These are phyloP conservation scores for Lodderomyces margitis DNA, from an alignment of 1,139 yeast species.

Conservation along the genomic window DNA sequence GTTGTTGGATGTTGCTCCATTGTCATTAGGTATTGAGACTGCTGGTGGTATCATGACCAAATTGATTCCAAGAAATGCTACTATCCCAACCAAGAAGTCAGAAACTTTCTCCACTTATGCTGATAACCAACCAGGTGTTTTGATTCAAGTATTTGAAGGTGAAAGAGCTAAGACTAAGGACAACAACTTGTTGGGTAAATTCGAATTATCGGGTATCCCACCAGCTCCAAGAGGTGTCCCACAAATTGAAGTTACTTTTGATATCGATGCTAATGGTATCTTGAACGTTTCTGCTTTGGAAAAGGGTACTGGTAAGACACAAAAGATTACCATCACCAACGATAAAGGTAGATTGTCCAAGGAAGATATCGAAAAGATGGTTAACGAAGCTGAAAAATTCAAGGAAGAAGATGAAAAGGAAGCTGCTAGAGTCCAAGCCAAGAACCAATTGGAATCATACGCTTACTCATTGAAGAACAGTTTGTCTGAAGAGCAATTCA, in stretches of 20 bases:
- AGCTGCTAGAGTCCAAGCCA: constrained; percentile 51
- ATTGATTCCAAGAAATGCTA: constrained; percentile 93
- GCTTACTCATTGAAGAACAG: constrained; percentile 85
- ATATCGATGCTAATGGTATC: constrained; percentile 93
- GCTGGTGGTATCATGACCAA: constrained; percentile 98
- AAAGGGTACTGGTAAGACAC: constrained; percentile 85
- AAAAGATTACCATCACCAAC: constrained; percentile 50
- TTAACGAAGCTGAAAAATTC: constrained; percentile 49
- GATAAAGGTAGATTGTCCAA: constrained; percentile 53
- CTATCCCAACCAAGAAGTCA: constrained; percentile 95
- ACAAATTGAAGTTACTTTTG: constrained; percentile 94
- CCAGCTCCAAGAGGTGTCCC: constrained; percentile 99
- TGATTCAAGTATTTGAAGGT: constrained; percentile 96
- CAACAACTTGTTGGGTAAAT: constrained; percentile 93
- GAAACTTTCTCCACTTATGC: constrained; percentile 97
- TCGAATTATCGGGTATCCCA: constrained; percentile 92
- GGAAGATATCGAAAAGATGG: constrained; percentile 54
- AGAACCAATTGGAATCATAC: constrained; percentile 91
- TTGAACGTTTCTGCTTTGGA: constrained; percentile 91
- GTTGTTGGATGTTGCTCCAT: constrained; percentile 88
- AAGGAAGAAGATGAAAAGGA: constrained; percentile 51
- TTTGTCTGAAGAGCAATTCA: constrained; percentile 73
- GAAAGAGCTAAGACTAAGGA: constrained; percentile 96
- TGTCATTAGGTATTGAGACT: constrained; percentile 94
- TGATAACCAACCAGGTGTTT: constrained; percentile 95